These are phyloP conservation scores for Macrolepiota albuminosa DNA, from an alignment of 768 basidiomycete genomes.

Conservation along the genomic window DNA sequence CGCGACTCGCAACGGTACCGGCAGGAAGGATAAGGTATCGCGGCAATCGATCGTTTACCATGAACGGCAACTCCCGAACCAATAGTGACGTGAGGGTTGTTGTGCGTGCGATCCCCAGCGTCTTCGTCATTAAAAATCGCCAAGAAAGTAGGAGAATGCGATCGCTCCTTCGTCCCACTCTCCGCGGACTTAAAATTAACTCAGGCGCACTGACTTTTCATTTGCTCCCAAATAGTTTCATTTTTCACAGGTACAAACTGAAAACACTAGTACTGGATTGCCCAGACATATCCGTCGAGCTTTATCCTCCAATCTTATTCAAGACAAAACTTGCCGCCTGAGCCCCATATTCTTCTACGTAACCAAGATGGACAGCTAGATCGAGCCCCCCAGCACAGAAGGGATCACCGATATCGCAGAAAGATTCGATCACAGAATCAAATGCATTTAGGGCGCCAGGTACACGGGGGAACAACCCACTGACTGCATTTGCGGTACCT, in stretches of 20 bases:
- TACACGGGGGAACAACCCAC: constrained; percentile 10
- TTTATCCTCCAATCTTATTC: constrained; percentile 22
- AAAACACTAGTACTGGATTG: neutral
- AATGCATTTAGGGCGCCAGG: constrained; percentile 6
- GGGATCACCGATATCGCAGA: constrained; percentile 24
- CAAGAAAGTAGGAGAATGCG: too few relatives aligned
- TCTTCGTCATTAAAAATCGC: too few relatives aligned
- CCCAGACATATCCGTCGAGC: neutral
- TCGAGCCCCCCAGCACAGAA: constrained; percentile 24
- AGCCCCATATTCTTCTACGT: constrained; percentile 22
- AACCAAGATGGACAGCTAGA: constrained; percentile 18
- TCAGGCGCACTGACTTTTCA: too few relatives aligned
- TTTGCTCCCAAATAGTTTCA: neutral
- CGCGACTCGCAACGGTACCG: too few relatives aligned
- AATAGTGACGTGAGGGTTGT: too few relatives aligned
- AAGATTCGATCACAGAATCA: constrained; percentile 12
- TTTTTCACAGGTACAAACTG: too few relatives aligned
- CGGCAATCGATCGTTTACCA: too few relatives aligned
- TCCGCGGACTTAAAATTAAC: too few relatives aligned
- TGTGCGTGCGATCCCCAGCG: too few relatives aligned
- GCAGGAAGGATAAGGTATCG: too few relatives aligned
- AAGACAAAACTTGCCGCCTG: constrained; percentile 23
- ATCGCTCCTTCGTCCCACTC: too few relatives aligned
- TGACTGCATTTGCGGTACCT: constrained; percentile 10
- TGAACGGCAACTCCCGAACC: too few relatives aligned